phyloP scores from a whole-genome alignment of 768 basidiomycete species.

The Russula sp. region DNA sequence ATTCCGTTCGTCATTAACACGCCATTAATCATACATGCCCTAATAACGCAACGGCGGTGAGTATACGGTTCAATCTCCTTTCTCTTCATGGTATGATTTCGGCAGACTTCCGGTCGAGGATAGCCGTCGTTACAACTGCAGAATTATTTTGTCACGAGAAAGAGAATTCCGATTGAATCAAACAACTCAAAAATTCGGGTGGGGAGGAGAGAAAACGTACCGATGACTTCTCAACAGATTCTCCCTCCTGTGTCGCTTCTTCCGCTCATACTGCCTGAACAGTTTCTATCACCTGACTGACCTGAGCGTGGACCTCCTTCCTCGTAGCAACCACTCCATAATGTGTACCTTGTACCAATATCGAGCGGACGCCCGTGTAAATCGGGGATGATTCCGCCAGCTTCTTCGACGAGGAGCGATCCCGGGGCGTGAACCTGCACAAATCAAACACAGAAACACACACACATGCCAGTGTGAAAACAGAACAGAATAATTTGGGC shows the following conservation, averaged over 20 bases:
- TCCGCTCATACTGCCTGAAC: conserved; percentile 53
- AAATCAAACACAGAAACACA: no score
- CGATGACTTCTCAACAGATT: not conserved
- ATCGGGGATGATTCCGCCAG: conserved; percentile 86
- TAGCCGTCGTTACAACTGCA: not conserved
- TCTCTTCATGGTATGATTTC: not conserved
- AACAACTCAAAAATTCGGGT: not conserved
- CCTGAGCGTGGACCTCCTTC: conserved; percentile 61
- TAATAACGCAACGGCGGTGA: not conserved
- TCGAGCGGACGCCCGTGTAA: conserved; percentile 74
- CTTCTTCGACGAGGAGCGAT: conserved; percentile 77
- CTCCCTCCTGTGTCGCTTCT: not conserved
- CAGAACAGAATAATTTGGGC: no score
- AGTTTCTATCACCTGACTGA: conserved; percentile 66
- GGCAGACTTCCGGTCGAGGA: not conserved
- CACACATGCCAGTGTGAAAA: no score
- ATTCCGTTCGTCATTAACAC: not conserved
- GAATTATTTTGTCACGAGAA: not conserved
- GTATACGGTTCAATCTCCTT: no score
- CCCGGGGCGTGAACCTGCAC: conserved; percentile 88
- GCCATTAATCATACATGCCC: not conserved
- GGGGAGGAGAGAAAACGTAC: not conserved
- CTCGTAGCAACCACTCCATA: conserved; percentile 84
- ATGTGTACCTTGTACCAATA: conserved; percentile 87
- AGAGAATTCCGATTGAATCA: not conserved